phyloP scores from a whole-genome alignment of 2,329 filamentous ascomycete species.

The Colletotrichum incanum region DNA sequence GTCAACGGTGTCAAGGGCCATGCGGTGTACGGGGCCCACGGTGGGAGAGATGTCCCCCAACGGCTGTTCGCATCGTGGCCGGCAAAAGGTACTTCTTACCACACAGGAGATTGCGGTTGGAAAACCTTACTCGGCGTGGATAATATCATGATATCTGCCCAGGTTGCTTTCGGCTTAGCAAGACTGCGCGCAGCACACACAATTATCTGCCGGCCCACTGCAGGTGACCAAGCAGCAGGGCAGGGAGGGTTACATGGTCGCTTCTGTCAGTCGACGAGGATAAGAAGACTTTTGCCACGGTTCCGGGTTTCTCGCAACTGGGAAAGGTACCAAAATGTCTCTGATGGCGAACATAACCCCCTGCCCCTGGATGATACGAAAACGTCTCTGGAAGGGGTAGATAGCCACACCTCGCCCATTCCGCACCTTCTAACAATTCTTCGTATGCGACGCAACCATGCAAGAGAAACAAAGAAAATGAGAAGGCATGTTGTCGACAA shows the following conservation, averaged over 20 bases:
- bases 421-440: neutral
- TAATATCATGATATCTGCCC: neutral
- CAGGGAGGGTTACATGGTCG: slow-evolving; percentile 1
- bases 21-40: neutral
- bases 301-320: neutral
- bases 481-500: neutral
- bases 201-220: neutral
- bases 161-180: neutral
- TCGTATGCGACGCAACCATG: neutral
- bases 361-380: neutral
- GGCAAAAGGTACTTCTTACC: neutral
- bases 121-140: neutral
- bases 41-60: neutral
- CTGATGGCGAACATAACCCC: slow-evolving; percentile 14
- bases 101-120: neutral
- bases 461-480: neutral
- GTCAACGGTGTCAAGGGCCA: neutral
- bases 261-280: neutral
- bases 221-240: neutral
- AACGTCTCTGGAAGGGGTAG: neutral
- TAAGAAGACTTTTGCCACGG: neutral
- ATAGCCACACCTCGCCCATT: neutral
- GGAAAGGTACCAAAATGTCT: slow-evolving; percentile 9
- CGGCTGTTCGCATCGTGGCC: neutral
- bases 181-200: neutral